These are phyloP conservation scores for Aspergillus mulundensis DNA, from an alignment of 495 filamentous ascomycete species.

Conservation along the genomic window DNA sequence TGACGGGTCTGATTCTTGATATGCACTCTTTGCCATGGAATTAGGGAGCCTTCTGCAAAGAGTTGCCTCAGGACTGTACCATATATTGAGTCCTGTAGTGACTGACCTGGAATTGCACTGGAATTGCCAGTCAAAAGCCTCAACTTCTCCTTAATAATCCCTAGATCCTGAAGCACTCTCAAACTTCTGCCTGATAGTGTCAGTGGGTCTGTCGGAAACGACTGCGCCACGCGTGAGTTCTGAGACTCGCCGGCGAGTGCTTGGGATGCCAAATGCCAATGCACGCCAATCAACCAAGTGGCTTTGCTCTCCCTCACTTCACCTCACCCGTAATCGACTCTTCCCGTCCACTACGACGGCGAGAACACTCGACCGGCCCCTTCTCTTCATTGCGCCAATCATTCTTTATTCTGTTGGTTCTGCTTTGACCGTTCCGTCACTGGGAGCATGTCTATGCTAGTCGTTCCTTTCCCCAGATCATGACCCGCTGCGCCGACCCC, in stretches of 20 bases:
- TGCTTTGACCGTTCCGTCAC: constrained; percentile 9
- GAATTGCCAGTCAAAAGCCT: constrained; percentile 2
- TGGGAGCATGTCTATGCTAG: constrained; percentile 32
- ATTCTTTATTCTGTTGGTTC: constrained; percentile 5
- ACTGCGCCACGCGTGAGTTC: constrained; percentile 16
- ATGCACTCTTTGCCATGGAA: too few species aligned
- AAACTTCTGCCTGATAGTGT: constrained; percentile 13
- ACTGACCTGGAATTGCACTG: too few species aligned
- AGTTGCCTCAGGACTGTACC: too few species aligned
- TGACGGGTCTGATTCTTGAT: too few species aligned
- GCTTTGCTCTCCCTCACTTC: constrained; percentile 8
- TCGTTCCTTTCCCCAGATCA: constrained; percentile 41
- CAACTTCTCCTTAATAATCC: constrained; percentile 1
- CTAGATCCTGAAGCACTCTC: not conserved
- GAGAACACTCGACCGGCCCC: constrained; percentile 5
- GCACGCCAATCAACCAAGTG: not conserved
- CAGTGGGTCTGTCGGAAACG: constrained; percentile 8
- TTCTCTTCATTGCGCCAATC: constrained; percentile 9
- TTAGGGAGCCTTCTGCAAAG: too few species aligned
- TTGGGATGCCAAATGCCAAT: not conserved
- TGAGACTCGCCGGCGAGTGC: not conserved
- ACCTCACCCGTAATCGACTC: constrained; percentile 2
- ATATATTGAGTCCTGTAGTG: too few species aligned
- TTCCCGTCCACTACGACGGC: not conserved
- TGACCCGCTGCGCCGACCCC: constrained; percentile 35